These are phyloP conservation scores for Populus hybrid DNA, from an alignment of 441 rosid genomes.

Conservation along the genomic window DNA sequence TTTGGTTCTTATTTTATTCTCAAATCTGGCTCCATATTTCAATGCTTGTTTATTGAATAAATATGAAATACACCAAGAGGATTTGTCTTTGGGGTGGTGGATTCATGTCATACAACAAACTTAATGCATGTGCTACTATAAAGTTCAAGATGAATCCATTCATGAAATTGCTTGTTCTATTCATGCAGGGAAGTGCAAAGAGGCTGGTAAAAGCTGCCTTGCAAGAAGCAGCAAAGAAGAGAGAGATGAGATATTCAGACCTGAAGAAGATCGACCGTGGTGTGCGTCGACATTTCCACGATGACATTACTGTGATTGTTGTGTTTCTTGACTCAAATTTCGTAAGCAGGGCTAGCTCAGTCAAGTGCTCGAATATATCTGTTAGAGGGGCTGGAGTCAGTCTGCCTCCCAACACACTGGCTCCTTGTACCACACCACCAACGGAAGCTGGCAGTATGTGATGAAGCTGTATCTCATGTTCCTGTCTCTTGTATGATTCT, in stretches of 20 bases:
- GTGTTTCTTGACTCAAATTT: constrained; percentile 75
- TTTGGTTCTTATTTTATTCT: not conserved
- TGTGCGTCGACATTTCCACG: constrained; percentile 92
- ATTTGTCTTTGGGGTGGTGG: too few relatives aligned
- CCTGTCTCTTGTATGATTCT: constrained; percentile 30
- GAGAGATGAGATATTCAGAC: constrained; percentile 98
- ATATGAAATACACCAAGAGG: too few relatives aligned
- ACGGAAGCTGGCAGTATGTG: constrained; percentile 41
- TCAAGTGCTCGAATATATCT: constrained; percentile 45
- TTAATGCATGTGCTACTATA: too few relatives aligned
- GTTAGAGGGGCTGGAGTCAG: constrained; percentile 72
- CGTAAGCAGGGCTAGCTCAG: constrained; percentile 46
- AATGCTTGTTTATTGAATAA: not conserved
- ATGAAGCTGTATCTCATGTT: constrained; percentile 17
- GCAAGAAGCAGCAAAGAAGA: constrained; percentile 84
- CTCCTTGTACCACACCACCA: constrained; percentile 55
- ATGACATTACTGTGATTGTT: constrained; percentile 84
- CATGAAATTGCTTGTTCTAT: not conserved
- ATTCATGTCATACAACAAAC: too few relatives aligned
- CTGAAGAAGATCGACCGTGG: constrained; percentile 95
- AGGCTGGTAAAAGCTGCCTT: constrained; percentile 84
- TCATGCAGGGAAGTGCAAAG: constrained; percentile 81
- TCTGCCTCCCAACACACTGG: constrained; percentile 47
- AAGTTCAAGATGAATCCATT: too few relatives aligned
- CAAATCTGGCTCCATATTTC: not conserved